Evolutionary conservation across 768 basidiomycete species (phyloP).

Genomic region (Tephrocybe sp.): DNA sequence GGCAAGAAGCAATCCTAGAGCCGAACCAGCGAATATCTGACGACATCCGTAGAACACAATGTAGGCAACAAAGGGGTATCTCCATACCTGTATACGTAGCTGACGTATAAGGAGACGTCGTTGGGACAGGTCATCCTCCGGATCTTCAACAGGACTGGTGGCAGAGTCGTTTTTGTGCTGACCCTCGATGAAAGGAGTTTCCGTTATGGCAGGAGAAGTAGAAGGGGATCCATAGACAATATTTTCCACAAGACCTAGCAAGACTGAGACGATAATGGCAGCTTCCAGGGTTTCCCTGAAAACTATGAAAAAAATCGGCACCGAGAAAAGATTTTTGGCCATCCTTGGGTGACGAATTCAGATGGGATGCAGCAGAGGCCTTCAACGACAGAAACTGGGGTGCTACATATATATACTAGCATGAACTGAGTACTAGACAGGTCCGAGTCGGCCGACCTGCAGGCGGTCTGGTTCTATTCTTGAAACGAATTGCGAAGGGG

Average conservation of each 20-base stretch:
- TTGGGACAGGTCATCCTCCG: slow-evolving; percentile 27
- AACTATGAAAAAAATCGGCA: slow-evolving; percentile 95
- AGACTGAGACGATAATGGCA: slow-evolving; percentile 86
- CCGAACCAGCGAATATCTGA: slow-evolving; percentile 76
- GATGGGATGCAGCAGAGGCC: slow-evolving; percentile 3
- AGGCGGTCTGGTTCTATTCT: background rate
- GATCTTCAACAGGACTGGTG: slow-evolving; percentile 17
- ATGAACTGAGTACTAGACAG: background rate
- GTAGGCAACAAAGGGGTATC: background rate
- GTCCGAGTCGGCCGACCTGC: background rate
- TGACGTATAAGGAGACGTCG: slow-evolving; percentile 55
- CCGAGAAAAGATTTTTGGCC: slow-evolving; percentile 76
- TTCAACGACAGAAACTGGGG: background rate
- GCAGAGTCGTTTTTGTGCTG: slow-evolving; percentile 25
- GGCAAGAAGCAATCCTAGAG: slow-evolving; percentile 73
- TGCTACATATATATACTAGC: background rate
- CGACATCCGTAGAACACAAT: background rate
- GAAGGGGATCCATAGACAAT: slow-evolving; percentile 48
- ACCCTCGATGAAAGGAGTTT: slow-evolving; percentile 14
- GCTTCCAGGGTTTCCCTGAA: slow-evolving; percentile 94
- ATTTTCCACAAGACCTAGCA: slow-evolving; percentile 89
- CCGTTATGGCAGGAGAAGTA: slow-evolving; percentile 13
- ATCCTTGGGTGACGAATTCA: slow-evolving; percentile 35
- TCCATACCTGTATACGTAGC: slow-evolving; percentile 61
- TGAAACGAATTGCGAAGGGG: background rate